Evolutionary conservation across 495 filamentous ascomycete species (phyloP), one percentile per base, ranked within the genome.

Genomic region (Astrothelium macrocarpum): DNA sequence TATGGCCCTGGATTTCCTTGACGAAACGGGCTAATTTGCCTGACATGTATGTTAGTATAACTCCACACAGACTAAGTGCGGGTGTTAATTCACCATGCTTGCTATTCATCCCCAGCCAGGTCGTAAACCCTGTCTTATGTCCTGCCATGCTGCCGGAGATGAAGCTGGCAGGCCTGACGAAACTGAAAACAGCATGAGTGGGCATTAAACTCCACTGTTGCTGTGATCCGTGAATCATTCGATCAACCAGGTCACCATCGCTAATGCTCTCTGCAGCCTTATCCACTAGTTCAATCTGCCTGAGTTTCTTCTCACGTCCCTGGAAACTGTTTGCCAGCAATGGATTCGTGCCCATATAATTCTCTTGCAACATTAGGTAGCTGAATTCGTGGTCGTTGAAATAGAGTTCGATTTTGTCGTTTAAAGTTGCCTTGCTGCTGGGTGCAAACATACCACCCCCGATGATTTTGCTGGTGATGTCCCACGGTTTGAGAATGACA

Each of bases 321-420:
- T 76, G 73, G 62, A 59, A 65, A 32, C 58, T 34, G 56, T 73
- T 79, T 1, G 89, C 75, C 12, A 82, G 79, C 10, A 82, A 79
- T 16, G 93, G 95, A 53, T 81, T 87, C 0, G 91, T 91, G 61
- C 83, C 86, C 2, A 99, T 78, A 68, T 97, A 99, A 69, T 99
- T 97, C 74, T 99, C 94, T 72, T 99, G 93, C 64, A 99, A 84
- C 95, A 99, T 97, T 60, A 99, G 75, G 69, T 86, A 90, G 70
- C 90, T 95, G 74, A 97, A 93, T 69, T 99, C 94, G 69, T 97
- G 93, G 67, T 99, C 94, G 71, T 97, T 96, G 81, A 99, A 99
- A 75, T 99, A 99, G 1, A 99, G 85, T 75, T 97, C 92, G 64
- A 91, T 91, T 78, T 99, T 99, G 72, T 99, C 92, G 70, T 96